A percentile compares a stretch with the other conserved stretches of the same genome.
phyloP scores from a whole-genome alignment of 2,329 filamentous ascomycete species.

The Penicillium sp. region DNA sequence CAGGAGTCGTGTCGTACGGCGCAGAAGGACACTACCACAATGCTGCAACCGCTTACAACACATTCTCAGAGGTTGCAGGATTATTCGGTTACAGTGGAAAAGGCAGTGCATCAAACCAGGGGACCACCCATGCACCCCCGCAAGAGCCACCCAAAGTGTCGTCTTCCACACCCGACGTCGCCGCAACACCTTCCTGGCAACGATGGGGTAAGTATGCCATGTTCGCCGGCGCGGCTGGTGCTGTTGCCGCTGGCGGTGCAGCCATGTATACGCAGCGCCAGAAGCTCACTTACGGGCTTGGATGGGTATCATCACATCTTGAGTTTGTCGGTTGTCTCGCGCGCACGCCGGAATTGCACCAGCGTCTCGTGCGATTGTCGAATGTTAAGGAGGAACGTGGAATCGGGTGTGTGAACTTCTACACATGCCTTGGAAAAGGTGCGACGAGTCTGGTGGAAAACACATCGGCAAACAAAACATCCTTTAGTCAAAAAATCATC shows the following conservation, averaged over 20 bases:
- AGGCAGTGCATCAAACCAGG: constrained; percentile 19
- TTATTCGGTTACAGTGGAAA: constrained; percentile 64
- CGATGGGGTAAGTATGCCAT: constrained; percentile 83
- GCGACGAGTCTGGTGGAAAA: constrained; percentile 46
- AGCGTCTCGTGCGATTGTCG: constrained; percentile 69
- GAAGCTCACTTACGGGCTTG: constrained; percentile 71
- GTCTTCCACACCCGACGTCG: constrained; percentile 44
- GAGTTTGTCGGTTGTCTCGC: constrained; percentile 90
- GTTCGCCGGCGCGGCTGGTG: constrained; percentile 77
- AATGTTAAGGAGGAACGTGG: constrained; percentile 63
- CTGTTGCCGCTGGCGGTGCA: constrained; percentile 75
- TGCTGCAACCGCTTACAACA: constrained; percentile 68
- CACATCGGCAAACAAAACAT: constrained; percentile 23
- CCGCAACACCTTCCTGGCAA: constrained; percentile 61
- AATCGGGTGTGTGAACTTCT: constrained; percentile 81
- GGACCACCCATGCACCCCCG: constrained; percentile 10
- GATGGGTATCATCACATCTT: constrained; percentile 85
- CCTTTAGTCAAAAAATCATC: constrained; percentile 40
- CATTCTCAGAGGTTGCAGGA: constrained; percentile 62
- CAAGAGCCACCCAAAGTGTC: constrained; percentile 23
- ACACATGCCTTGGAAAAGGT: constrained; percentile 75
- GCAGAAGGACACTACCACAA: constrained; percentile 84
- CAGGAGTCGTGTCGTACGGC: constrained; percentile 51
- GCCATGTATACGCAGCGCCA: constrained; percentile 85
- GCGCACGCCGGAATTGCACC: constrained; percentile 76